These are phyloP conservation scores for Allomyces arbusculus DNA, from an alignment of 192 early-diverging fungal species.

Conservation along the genomic window DNA sequence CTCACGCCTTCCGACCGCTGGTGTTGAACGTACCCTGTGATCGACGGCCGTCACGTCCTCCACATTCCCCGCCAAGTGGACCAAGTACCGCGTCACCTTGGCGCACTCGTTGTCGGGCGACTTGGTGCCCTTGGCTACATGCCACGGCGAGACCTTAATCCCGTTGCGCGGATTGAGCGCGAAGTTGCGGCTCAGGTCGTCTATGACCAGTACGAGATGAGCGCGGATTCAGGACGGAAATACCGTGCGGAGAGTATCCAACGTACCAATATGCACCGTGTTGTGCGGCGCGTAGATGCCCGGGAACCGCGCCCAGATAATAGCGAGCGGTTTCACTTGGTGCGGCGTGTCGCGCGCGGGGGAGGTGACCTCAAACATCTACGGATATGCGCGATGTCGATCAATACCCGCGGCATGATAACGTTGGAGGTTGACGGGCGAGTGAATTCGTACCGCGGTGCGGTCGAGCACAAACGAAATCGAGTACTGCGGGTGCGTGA, in stretches of 20 bases:
- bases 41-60: too few species aligned
- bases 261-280: conserved; percentile 27
- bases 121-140: conserved; percentile 23
- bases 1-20: too few species aligned
- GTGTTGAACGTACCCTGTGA: too few species aligned
- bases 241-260: too few species aligned
- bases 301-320: conserved; percentile 38
- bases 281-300: conserved; percentile 20
- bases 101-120: conserved; percentile 33
- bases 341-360: conserved; percentile 6
- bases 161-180: conserved; percentile 47
- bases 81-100: conserved; percentile 33
- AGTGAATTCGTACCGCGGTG: too few species aligned
- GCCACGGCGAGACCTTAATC: conserved; percentile 43
- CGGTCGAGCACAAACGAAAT: conserved; percentile 22
- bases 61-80: conserved; percentile 3
- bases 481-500: conserved; percentile 36
- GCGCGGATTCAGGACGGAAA: too few species aligned
- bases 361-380: too few species aligned
- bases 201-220: conserved; percentile 9
- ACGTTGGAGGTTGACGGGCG: too few species aligned
- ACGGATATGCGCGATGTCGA: too few species aligned
- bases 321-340: conserved; percentile 50
- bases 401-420: too few species aligned
- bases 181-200: conserved; percentile 56